Conservation (phyloP, 2,329 filamentous ascomycete species). For the Cytospora chrysosperma region DNA sequence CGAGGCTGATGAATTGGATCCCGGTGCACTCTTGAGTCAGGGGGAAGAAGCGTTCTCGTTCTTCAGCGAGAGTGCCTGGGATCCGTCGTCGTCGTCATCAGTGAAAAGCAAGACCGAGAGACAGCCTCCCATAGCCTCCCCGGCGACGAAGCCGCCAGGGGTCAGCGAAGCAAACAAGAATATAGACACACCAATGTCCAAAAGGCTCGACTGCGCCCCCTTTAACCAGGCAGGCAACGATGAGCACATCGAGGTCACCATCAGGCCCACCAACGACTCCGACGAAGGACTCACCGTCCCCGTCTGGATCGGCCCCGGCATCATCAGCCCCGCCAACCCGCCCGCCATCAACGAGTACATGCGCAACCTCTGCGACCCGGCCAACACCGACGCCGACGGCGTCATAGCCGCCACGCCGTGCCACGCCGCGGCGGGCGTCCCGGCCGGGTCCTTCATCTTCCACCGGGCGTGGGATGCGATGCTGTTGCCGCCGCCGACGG, state of each 20-base stretch:
- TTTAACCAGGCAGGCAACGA: conserved; percentile 4
- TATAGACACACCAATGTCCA: not conserved
- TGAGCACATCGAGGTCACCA: conserved; percentile 29
- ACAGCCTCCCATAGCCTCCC: conserved; percentile 17
- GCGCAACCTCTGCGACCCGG: conserved; percentile 39
- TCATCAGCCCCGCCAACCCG: conserved; percentile 30
- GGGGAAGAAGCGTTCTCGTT: conserved; percentile 45
- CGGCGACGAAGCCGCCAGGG: not conserved
- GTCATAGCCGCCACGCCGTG: conserved; percentile 48
- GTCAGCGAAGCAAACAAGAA: not conserved
- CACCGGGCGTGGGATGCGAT: conserved; percentile 53
- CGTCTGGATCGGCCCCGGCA: conserved; percentile 50
- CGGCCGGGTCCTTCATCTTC: conserved; percentile 45
- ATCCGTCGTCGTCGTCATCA: conserved; percentile 21
- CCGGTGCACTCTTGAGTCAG: conserved; percentile 42
- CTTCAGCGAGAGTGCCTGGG: conserved; percentile 38
- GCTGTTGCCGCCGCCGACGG: conserved; percentile 39
- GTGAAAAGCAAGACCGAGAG: conserved; percentile 7
- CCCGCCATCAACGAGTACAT: conserved; percentile 49
- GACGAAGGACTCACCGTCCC: conserved; percentile 29
- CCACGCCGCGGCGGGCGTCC: conserved; percentile 52
- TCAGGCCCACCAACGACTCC: conserved; percentile 32
- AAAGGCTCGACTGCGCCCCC: conserved; percentile 1
- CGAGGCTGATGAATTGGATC: conserved; percentile 38
- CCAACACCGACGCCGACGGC: conserved; percentile 32